Evolutionary conservation across 139 green algal genomes (phyloP).

Genomic region (Zygnema circumcarinatum): DNA sequence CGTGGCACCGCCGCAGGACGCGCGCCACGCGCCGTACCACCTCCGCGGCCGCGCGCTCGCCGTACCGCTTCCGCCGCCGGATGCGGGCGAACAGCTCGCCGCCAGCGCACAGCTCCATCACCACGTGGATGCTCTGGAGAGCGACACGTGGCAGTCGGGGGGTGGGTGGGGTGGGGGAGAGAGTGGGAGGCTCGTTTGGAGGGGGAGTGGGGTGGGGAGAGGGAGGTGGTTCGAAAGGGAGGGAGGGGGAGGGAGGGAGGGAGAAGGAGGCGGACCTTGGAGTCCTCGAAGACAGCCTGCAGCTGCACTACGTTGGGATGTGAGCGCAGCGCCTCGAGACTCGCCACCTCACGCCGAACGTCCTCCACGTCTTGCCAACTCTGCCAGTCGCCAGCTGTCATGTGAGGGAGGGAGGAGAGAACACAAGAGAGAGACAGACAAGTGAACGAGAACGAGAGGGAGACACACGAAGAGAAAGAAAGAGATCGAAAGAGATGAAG

Average conservation of each 20-base stretch:
- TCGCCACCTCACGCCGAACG: no score
- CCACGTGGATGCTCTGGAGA: background rate
- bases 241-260: background rate
- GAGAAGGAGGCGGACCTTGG: background rate
- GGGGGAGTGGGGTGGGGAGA: no score
- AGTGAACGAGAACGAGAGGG: background rate
- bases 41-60: constrained; percentile 23
- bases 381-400: background rate
- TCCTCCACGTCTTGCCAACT: no score
- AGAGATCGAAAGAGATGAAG: no score
- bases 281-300: no score
- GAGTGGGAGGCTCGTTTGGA: no score
- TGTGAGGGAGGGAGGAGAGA: background rate
- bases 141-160: no score
- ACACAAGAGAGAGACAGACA: background rate
- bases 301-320: no score
- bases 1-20: constrained; percentile 94
- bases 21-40: constrained; percentile 9
- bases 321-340: no score
- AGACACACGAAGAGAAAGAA: no score
- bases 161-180: no score
- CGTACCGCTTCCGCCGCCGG: constrained; percentile 12
- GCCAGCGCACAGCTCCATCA: constrained; percentile 45
- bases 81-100: constrained; percentile 53
- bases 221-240: no score